These are phyloP conservation scores for Aspergillaceae sp. DNA, from an alignment of 2,329 filamentous ascomycete genomes.

Conservation along the genomic window DNA sequence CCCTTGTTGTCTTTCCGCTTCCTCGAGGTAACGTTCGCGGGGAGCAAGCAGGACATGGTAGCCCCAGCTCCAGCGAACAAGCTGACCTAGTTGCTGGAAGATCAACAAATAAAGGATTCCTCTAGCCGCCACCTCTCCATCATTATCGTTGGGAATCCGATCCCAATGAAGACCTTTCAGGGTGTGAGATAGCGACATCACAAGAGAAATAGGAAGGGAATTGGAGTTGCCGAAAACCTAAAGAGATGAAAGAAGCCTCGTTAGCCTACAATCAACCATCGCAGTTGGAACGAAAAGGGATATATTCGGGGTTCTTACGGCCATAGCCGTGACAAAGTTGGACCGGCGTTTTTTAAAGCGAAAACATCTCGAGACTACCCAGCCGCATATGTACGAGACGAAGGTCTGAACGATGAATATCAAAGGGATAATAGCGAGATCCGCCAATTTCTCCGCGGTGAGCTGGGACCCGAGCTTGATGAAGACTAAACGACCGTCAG, in stretches of 20 bases:
- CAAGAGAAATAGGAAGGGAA: slow-evolving; percentile 90
- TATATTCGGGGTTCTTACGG: slow-evolving; percentile 40
- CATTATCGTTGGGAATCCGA: slow-evolving; percentile 81
- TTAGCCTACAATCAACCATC: not conserved
- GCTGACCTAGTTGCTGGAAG: slow-evolving; percentile 92
- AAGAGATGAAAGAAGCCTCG: not conserved
- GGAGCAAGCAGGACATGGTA: slow-evolving; percentile 91
- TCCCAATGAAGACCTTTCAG: slow-evolving; percentile 90
- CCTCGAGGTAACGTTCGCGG: slow-evolving; percentile 49
- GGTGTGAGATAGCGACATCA: slow-evolving; percentile 87
- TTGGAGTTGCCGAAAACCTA: slow-evolving; percentile 95
- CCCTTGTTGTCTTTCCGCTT: slow-evolving; percentile 29
- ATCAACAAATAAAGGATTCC: slow-evolving; percentile 94
- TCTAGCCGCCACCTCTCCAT: slow-evolving; percentile 85
- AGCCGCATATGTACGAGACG: slow-evolving; percentile 73
- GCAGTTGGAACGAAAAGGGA: no score
- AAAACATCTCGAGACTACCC: slow-evolving; percentile 63
- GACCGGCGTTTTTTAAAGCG: slow-evolving; percentile 74
- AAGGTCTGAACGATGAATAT: slow-evolving; percentile 85
- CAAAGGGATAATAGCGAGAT: slow-evolving; percentile 87
- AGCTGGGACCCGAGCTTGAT: slow-evolving; percentile 93
- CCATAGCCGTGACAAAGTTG: slow-evolving; percentile 97
- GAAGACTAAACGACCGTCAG: slow-evolving; percentile 57
- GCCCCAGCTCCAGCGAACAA: slow-evolving; percentile 96
- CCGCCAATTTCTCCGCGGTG: slow-evolving; percentile 78